These are phyloP conservation scores for Nasturtium officinale DNA, from an alignment of 345 rosid genomes.

Conservation along the genomic window DNA sequence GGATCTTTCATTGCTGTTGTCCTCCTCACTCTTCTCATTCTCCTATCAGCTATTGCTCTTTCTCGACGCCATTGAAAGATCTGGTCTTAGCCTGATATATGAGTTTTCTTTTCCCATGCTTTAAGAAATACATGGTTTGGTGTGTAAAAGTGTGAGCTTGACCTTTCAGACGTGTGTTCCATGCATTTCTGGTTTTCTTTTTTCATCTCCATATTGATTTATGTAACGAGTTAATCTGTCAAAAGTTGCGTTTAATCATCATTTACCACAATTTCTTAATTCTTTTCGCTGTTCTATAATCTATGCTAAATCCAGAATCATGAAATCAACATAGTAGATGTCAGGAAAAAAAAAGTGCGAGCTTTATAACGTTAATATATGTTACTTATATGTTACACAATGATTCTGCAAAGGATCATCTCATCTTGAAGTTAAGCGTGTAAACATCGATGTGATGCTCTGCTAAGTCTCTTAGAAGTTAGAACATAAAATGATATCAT, in stretches of 20 bases:
- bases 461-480: neutral
- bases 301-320: constrained; percentile 6
- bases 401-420: neutral
- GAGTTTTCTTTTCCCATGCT: neutral
- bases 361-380: neutral
- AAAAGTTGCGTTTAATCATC: constrained; percentile 18
- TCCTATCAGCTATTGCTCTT: constrained; percentile 57
- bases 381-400: constrained; percentile 13
- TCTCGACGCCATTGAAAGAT: constrained; percentile 51
- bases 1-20: constrained; percentile 63
- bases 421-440: neutral
- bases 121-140: constrained; percentile 1
- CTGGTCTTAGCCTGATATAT: neutral
- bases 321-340: constrained; percentile 1
- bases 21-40: constrained; percentile 50
- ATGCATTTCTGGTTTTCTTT: neutral
- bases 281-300: neutral
- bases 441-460: neutral
- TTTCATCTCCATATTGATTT: constrained; percentile 4
- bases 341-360: neutral
- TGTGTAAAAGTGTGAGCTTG: constrained; percentile 25
- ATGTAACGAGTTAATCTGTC: neutral
- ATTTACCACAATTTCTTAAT: neutral
- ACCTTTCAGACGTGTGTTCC: constrained; percentile 18
- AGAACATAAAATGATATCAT: neutral